These are phyloP conservation scores for Chaetomium olivaceum DNA, from an alignment of 2,329 filamentous ascomycete species.

Conservation along the genomic window DNA sequence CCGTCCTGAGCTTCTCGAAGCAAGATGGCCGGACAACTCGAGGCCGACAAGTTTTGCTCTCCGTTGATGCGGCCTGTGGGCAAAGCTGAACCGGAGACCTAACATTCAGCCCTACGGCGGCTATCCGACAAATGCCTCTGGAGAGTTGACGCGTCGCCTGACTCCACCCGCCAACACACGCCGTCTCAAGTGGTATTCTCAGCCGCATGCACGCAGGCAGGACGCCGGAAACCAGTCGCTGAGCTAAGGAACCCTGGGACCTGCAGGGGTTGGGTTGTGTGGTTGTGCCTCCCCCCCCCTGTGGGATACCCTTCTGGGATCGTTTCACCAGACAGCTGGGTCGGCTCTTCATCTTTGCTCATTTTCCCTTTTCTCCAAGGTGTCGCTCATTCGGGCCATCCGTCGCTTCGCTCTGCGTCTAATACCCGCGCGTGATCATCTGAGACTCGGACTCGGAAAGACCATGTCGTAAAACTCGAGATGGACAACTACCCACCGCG, in stretches of 20 bases:
- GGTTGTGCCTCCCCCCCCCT: background rate
- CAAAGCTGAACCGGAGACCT: conserved; percentile 5
- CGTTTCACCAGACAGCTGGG: conserved; percentile 1
- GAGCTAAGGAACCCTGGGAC: background rate
- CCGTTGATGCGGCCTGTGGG: background rate
- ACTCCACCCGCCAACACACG: conserved; percentile 3
- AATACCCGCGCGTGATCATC: background rate
- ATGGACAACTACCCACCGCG: conserved; percentile 29
- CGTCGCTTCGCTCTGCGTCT: conserved; percentile 3
- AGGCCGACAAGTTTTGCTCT: background rate
- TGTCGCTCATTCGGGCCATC: conserved; percentile 2
- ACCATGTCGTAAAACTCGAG: conserved; percentile 21
- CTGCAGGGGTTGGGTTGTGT: conserved; percentile 2
- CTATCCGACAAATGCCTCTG: conserved; percentile 12
- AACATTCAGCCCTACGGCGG: conserved; percentile 26
- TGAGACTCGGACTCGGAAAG: background rate
- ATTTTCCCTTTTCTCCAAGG: conserved; percentile 1
- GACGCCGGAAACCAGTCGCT: background rate
- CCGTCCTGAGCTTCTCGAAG: background rate
- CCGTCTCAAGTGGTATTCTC: background rate
- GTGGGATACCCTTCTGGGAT: background rate
- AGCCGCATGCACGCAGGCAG: conserved; percentile 17
- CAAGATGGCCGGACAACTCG: background rate
- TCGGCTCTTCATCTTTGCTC: background rate
- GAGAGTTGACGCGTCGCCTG: background rate